phyloP scores from a whole-genome alignment of 2,329 filamentous ascomycete genomes.

The Aspergillus thermomutatus region DNA sequence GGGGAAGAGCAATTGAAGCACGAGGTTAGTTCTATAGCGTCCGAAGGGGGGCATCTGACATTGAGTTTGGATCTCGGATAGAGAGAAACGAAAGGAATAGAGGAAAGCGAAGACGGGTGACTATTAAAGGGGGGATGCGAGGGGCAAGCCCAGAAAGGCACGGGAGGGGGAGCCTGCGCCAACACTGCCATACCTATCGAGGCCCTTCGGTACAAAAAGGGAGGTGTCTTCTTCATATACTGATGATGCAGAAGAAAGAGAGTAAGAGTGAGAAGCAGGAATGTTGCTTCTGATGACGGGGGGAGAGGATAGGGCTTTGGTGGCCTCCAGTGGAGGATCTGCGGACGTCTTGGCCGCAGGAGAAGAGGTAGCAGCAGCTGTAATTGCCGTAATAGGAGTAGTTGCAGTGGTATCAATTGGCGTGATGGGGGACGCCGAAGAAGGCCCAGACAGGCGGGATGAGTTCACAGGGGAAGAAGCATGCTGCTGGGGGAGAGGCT shows the following conservation, averaged over 20 bases:
- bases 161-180: slow-evolving; percentile 4
- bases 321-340: slow-evolving; percentile 5
- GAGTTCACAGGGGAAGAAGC: slow-evolving; percentile 42
- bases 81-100: slow-evolving; percentile 2
- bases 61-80: slow-evolving; percentile 1
- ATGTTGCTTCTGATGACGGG: background rate
- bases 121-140: background rate
- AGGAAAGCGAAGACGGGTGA: slow-evolving; percentile 3
- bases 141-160: slow-evolving; percentile 3
- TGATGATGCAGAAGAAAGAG: slow-evolving; percentile 22
- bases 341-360: slow-evolving; percentile 21
- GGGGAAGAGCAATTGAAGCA: slow-evolving; percentile 19
- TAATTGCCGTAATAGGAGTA: background rate
- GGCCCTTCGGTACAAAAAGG: slow-evolving; percentile 33
- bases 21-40: slow-evolving; percentile 24
- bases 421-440: slow-evolving; percentile 20
- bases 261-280: slow-evolving; percentile 17
- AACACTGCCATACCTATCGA: slow-evolving; percentile 37
- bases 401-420: background rate
- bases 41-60: slow-evolving; percentile 9
- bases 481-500: slow-evolving; percentile 50
- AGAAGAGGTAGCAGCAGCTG: slow-evolving; percentile 14
- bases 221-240: slow-evolving; percentile 27
- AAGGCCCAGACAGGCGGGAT: slow-evolving; percentile 15
- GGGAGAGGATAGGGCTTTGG: background rate